phyloP scores from a whole-genome alignment of 345 rosid genomes.

The Mercurialis annua region DNA sequence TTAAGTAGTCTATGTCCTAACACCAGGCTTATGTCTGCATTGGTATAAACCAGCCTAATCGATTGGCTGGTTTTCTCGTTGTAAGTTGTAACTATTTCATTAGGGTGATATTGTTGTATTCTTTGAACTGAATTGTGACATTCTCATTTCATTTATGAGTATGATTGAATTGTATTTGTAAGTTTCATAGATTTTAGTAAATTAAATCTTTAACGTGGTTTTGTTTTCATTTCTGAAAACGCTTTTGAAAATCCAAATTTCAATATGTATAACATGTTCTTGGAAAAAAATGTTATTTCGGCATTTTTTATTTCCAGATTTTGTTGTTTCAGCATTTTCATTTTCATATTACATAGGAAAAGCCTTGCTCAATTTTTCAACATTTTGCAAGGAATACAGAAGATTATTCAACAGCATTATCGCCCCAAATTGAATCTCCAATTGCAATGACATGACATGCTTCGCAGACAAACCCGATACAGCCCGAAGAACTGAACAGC shows the following conservation, averaged over 20 bases:
- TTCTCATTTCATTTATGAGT: constrained; percentile 13
- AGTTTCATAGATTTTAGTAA: neutral
- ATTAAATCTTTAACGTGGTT: too few species aligned
- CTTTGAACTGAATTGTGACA: constrained; percentile 20
- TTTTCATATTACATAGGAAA: too few species aligned
- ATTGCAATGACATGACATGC: constrained; percentile 40
- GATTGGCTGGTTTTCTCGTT: constrained; percentile 18
- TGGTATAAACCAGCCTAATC: constrained; percentile 21
- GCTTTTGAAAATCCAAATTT: too few species aligned
- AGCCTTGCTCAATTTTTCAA: too few species aligned
- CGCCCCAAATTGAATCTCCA: constrained; percentile 7
- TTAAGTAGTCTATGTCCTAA: constrained; percentile 12
- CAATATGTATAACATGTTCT: too few species aligned
- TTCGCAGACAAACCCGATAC: constrained; percentile 50
- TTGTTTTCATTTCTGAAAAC: too few species aligned
- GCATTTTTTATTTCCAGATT: too few species aligned
- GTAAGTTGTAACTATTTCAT: constrained; percentile 23
- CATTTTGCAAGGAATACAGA: neutral
- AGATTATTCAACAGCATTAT: constrained; percentile 19
- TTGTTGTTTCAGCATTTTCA: too few species aligned
- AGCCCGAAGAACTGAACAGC: constrained; percentile 16
- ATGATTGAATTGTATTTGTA: constrained; percentile 8
- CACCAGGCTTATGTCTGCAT: constrained; percentile 19
- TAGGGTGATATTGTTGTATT: constrained; percentile 23
- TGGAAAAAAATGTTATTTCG: too few species aligned